These are phyloP conservation scores for Diplotaxis tenuifolia DNA, from an alignment of 345 rosid species.

Conservation along the genomic window DNA sequence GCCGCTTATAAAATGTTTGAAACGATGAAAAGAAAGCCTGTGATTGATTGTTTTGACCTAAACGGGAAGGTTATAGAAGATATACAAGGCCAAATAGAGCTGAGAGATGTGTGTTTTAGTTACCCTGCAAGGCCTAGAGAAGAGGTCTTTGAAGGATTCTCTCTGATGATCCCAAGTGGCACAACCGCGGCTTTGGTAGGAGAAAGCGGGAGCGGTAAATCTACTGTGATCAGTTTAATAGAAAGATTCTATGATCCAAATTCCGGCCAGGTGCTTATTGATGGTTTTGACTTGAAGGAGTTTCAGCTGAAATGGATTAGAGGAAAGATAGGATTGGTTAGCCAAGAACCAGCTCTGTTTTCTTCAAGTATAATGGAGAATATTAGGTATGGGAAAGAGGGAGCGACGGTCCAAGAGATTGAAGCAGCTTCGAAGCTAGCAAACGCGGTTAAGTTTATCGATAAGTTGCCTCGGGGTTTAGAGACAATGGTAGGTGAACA, in stretches of 20 bases:
- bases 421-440: background rate
- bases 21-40: background rate
- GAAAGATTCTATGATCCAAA: background rate
- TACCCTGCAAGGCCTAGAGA: no score
- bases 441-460: background rate
- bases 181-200: no score
- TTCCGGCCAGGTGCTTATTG: background rate
- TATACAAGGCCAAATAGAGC: background rate
- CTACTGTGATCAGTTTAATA: background rate
- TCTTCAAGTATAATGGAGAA: background rate
- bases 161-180: background rate
- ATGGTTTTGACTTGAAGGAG: background rate
- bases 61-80: background rate
- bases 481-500: background rate
- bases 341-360: background rate
- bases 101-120: background rate
- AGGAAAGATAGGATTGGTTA: background rate
- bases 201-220: no score
- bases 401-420: background rate
- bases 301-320: background rate
- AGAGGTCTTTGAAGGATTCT: background rate
- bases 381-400: background rate
- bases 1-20: background rate
- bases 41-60: background rate
- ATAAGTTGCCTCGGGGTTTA: background rate